These are phyloP conservation scores for Mrakiaceae sp. DNA, from an alignment of 1,284 basidiomycete genomes.

Conservation along the genomic window DNA sequence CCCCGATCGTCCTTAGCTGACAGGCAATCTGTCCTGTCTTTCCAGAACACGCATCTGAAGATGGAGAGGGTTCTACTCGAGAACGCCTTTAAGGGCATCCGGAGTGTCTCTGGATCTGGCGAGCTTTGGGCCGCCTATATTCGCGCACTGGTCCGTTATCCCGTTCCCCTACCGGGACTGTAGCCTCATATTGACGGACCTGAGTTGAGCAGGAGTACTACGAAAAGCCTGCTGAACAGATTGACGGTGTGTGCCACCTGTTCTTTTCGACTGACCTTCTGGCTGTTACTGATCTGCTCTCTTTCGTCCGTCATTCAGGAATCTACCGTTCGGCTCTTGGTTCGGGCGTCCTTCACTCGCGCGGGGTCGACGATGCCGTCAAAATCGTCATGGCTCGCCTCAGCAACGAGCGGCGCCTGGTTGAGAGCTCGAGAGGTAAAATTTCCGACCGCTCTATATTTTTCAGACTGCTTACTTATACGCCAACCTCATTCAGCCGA, in stretches of 20 bases:
- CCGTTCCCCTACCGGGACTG: too few relatives aligned
- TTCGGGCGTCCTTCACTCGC: constrained; percentile 10
- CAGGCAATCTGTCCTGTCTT: background rate
- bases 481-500: background rate
- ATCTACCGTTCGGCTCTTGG: constrained; percentile 12
- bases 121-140: constrained; percentile 40
- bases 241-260: constrained; percentile 7
- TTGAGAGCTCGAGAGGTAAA: constrained; percentile 29
- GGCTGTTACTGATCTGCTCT: background rate
- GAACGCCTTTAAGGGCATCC: constrained; percentile 18
- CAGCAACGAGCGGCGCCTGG: constrained; percentile 48
- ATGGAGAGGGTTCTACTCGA: constrained; percentile 9
- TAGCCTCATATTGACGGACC: background rate
- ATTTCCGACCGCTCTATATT: too few relatives aligned
- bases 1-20: too few relatives aligned
- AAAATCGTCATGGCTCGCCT: constrained; percentile 55
- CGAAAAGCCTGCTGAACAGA: constrained; percentile 6
- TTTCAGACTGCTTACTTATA: too few relatives aligned
- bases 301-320: constrained; percentile 11
- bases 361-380: constrained; percentile 54
- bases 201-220: constrained; percentile 4
- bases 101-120: constrained; percentile 20
- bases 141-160: constrained; percentile 44
- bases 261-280: background rate
- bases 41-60: constrained; percentile 1